Percentiles rank a stretch among this genome's conserved stretches.
Conservation (phyloP, 1,139 yeast genomes). For the Tardiomyces digboiensis region DNA sequence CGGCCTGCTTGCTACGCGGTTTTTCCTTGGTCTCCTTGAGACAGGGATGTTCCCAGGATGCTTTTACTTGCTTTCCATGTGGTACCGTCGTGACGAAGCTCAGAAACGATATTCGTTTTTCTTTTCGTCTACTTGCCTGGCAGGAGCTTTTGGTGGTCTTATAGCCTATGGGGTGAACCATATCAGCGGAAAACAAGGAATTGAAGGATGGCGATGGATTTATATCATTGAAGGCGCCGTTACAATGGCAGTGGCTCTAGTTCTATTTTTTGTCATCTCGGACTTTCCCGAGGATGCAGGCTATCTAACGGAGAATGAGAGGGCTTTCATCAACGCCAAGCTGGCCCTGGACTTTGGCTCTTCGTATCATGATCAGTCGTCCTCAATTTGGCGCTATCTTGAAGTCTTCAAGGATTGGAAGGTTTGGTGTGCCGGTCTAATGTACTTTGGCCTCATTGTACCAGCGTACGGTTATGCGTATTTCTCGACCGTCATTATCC, state of each 20-base stretch:
- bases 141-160: conserved; percentile 80
- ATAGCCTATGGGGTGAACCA: conserved; percentile 53
- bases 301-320: conserved; percentile 33
- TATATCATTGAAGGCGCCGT: conserved; percentile 65
- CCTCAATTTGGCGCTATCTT: conserved; percentile 23
- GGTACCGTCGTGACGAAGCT: conserved; percentile 49
- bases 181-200: conserved; percentile 39
- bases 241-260: conserved; percentile 51
- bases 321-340: conserved; percentile 31
- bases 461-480: conserved; percentile 68
- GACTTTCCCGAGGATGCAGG: conserved; percentile 66
- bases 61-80: conserved; percentile 51
- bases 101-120: conserved; percentile 61
- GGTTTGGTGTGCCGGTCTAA: conserved; percentile 48
- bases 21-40: conserved; percentile 56
- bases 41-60: conserved; percentile 68
- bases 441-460: conserved; percentile 53
- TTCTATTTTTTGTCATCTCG: conserved; percentile 57
- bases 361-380: conserved; percentile 28
- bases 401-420: conserved; percentile 30
- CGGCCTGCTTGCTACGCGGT: conserved; percentile 50
- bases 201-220: conserved; percentile 63
- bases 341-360: conserved; percentile 35
- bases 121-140: conserved; percentile 59
- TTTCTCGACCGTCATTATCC: conserved; percentile 58